phyloP scores from a whole-genome alignment of 208 protist genomes.

The Balamuthia mandrillaris region DNA sequence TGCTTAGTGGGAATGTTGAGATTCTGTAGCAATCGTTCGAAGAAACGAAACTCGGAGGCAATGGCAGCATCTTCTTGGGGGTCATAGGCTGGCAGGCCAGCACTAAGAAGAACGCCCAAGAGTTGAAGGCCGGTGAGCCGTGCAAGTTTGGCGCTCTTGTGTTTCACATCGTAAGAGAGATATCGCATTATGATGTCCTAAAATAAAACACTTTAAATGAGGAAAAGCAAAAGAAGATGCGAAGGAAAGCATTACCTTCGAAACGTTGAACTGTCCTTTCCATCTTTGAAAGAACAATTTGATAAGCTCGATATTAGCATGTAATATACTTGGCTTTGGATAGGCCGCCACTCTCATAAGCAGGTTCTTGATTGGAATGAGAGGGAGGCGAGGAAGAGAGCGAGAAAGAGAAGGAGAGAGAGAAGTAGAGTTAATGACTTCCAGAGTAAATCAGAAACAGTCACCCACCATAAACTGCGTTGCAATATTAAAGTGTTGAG shows the following conservation, averaged over 20 bases:
- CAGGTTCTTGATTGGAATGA: slow-evolving; percentile 33
- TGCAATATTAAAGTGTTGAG: slow-evolving; percentile 22
- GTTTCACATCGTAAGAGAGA: slow-evolving; percentile 35
- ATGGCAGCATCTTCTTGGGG: slow-evolving; percentile 9
- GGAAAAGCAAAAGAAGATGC: background rate
- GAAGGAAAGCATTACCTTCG: slow-evolving; percentile 6
- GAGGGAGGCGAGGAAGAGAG: background rate
- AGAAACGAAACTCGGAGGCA: slow-evolving; percentile 48
- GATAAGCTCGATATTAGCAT: slow-evolving; percentile 75
- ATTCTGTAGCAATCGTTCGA: slow-evolving; percentile 47
- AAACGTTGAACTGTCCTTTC: slow-evolving; percentile 34
- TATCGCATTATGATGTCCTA: slow-evolving; percentile 37
- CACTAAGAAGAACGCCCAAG: slow-evolving; percentile 67
- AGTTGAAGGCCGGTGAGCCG: slow-evolving; percentile 67
- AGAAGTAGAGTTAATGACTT: background rate
- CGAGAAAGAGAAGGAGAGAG: background rate
- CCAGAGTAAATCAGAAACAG: background rate
- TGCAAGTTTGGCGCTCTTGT: slow-evolving; percentile 15
- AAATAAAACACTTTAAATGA: background rate
- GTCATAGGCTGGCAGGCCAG: slow-evolving; percentile 51
- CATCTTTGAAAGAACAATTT: slow-evolving; percentile 65
- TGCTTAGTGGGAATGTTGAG: slow-evolving; percentile 51
- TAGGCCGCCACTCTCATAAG: slow-evolving; percentile 54
- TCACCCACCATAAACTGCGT: background rate
- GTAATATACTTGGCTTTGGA: slow-evolving; percentile 51